A percentile compares a stretch with the other conserved stretches of the same genome.
Evolutionary conservation across 164 flowering plant species (phyloP).

Genomic region (Tetracentron sinense): DNA sequence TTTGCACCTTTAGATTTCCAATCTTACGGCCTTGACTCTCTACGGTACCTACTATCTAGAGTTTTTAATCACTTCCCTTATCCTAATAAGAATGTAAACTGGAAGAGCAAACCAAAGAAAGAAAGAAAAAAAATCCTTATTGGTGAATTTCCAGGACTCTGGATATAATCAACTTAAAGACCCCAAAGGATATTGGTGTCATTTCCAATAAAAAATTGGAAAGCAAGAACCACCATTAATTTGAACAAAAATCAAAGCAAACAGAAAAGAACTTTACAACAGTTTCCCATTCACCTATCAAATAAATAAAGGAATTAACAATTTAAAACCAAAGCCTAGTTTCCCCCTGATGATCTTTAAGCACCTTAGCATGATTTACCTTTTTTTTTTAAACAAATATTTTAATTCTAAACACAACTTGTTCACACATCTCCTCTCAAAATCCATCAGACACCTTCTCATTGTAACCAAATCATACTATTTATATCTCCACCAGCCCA

Average conservation of each 20-base stretch:
- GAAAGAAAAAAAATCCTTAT: background rate
- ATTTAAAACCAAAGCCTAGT: background rate
- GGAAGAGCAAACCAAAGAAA: no score
- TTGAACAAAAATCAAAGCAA: conserved; percentile 31
- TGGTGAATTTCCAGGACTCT: background rate
- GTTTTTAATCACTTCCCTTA: no score
- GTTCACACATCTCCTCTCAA: background rate
- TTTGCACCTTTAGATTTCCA: no score
- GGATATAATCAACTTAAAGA: background rate
- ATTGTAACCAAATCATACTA: background rate
- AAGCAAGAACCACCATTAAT: conserved; percentile 28
- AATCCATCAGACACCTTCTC: conserved; percentile 4
- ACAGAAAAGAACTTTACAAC: conserved; percentile 36
- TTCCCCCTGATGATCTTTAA: conserved; percentile 20
- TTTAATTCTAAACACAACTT: background rate
- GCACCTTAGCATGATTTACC: conserved; percentile 19
- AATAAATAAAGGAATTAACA: conserved; percentile 6
- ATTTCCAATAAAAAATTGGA: conserved; percentile 10
- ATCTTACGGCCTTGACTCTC: no score
- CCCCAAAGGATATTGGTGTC: background rate
- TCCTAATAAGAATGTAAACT: no score
- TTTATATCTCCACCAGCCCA: background rate
- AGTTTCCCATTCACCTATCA: conserved; percentile 14
- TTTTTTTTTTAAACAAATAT: background rate
- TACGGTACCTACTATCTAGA: no score